These are phyloP conservation scores for Cyclostephanos invisitatus DNA, from an alignment of 108 stramenopile genomes.

Conservation along the genomic window DNA sequence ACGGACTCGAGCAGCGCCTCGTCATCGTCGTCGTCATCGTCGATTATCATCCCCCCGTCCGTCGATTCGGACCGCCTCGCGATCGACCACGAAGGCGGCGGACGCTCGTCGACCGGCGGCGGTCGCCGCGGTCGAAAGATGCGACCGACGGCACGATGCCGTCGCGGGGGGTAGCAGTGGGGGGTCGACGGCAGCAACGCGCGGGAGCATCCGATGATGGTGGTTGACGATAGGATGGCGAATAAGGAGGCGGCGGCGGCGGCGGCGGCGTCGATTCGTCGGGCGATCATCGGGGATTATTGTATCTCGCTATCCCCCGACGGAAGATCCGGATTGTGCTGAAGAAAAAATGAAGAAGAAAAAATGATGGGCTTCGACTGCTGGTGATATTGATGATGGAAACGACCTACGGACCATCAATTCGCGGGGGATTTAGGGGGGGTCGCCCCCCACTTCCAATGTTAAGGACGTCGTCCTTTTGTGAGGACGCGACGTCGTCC, in stretches of 20 bases:
- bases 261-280: neutral
- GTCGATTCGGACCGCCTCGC: neutral
- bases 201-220: neutral
- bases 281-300: neutral
- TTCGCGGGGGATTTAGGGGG: too few species aligned
- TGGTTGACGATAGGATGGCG: neutral
- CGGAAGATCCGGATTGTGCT: too few species aligned
- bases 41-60: neutral
- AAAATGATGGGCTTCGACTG: too few species aligned
- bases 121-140: neutral
- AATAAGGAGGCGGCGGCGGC: neutral
- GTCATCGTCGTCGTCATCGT: constrained; percentile 45
- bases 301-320: too few species aligned
- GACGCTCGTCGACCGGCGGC: neutral
- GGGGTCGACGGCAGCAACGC: neutral
- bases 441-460: too few species aligned
- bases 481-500: too few species aligned
- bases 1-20: constrained; percentile 59
- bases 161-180: neutral
- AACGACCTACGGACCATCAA: too few species aligned
- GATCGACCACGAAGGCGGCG: neutral
- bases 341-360: too few species aligned
- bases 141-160: neutral
- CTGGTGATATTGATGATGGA: too few species aligned
- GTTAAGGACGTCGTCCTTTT: too few species aligned